Evolutionary conservation across 768 basidiomycete genomes (phyloP).

Genomic region (Jaapia argillacea): DNA sequence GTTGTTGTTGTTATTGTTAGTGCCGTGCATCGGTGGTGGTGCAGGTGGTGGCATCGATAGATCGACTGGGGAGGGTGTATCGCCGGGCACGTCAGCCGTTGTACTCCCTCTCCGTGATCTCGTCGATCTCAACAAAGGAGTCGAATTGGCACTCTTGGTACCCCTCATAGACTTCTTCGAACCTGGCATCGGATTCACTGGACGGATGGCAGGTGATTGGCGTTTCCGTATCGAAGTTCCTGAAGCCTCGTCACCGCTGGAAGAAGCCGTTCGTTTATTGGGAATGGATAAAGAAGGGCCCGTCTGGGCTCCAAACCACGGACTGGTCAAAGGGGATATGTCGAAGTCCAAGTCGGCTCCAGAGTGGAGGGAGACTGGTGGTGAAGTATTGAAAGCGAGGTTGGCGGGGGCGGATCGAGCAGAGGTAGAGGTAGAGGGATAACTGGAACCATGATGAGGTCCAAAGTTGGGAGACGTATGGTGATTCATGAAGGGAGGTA

Average conservation of each 20-base stretch:
- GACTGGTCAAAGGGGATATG: constrained; percentile 72
- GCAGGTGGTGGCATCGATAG: constrained; percentile 84
- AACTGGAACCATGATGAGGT: constrained; percentile 10
- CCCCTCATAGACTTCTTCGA: constrained; percentile 8
- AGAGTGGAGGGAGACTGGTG: constrained; percentile 27
- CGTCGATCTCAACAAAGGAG: constrained; percentile 43
- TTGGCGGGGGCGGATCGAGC: constrained; percentile 62
- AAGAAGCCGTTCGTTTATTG: constrained; percentile 30
- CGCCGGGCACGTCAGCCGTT: constrained; percentile 20
- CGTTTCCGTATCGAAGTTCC: constrained; percentile 39
- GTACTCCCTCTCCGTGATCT: constrained; percentile 32
- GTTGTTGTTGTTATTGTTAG: neutral
- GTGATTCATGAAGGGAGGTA: constrained; percentile 14
- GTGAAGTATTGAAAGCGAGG: constrained; percentile 51
- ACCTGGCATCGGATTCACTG: constrained; percentile 14
- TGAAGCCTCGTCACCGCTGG: constrained; percentile 40
- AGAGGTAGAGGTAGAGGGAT: constrained; percentile 16
- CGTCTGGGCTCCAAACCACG: constrained; percentile 56
- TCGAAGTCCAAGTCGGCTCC: constrained; percentile 56
- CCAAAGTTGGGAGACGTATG: constrained; percentile 1
- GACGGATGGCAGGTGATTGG: constrained; percentile 34
- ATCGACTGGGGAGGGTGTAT: constrained; percentile 84
- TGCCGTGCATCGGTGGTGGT: constrained; percentile 21
- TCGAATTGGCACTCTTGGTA: constrained; percentile 49
- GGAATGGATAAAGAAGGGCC: neutral